Evolutionary conservation across 2,329 filamentous ascomycete genomes (phyloP).

Genomic region (Alternaria consortialis): DNA sequence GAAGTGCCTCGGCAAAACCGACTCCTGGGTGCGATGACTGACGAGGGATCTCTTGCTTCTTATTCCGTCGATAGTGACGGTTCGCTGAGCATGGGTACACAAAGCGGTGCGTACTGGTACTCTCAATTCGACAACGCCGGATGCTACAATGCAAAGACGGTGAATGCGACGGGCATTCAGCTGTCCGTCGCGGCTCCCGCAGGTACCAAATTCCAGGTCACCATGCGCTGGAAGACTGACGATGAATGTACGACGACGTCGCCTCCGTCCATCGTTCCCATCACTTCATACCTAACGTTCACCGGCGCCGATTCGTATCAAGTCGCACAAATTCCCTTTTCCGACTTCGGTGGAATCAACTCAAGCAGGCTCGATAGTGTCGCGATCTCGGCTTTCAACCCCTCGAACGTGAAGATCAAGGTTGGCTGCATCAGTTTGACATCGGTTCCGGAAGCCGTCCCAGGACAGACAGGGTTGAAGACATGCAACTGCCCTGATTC

Average conservation of each 20-base stretch:
- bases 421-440: constrained; percentile 13
- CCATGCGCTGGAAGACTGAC: constrained; percentile 14
- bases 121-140: constrained; percentile 3
- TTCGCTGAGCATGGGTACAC: constrained; percentile 5
- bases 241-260: constrained; percentile 3
- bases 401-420: constrained; percentile 1
- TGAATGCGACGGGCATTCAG: constrained; percentile 13
- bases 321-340: constrained; percentile 14
- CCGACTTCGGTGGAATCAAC: constrained; percentile 15
- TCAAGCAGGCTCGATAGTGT: constrained; percentile 15
- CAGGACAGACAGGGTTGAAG: background rate
- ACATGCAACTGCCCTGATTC: constrained; percentile 5
- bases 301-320: constrained; percentile 1
- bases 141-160: constrained; percentile 11
- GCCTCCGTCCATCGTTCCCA: constrained; percentile 1
- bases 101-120: constrained; percentile 10
- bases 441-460: background rate
- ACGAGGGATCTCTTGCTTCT: constrained; percentile 12
- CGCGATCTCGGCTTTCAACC: constrained; percentile 5
- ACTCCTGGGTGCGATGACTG: constrained; percentile 8
- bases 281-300: constrained; percentile 11
- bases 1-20: constrained; percentile 6
- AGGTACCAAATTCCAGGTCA: constrained; percentile 8
- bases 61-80: constrained; percentile 10
- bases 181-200: constrained; percentile 12